Evolutionary conservation across 805 yeast genomes (phyloP), one percentile per base, ranked within the genome.

Genomic region (Saturnispora halmiae): DNA sequence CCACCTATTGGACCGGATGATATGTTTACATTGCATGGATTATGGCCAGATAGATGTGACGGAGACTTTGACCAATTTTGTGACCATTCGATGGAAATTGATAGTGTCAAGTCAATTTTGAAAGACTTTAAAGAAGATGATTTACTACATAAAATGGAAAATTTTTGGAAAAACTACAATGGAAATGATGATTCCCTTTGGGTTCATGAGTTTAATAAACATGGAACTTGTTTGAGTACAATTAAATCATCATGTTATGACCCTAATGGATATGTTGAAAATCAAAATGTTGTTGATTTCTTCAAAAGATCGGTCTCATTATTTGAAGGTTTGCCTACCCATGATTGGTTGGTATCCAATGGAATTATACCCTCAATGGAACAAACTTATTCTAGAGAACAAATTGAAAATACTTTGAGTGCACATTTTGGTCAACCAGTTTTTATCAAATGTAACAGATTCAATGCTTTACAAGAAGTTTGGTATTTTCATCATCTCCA

Each of bases 161-260:
- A 53, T 24, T 60, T 69, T 45, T 88, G 96, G 96, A 79, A 81
- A 56, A 79, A 81, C 52, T 72, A 71, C 53, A 75, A 73, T 37
- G 85, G 85, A 9, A 58, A 72, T 42, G 90, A 82, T 55, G 78
- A 74, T 43, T 56, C 69, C 5, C 64, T 88, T 38, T 88, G 97
- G 97, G 69, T 73, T 27, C 96, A 88, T 60, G 96, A 88, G 61
- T 88, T 74, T 69, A 87, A 88, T 65, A 88, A 88, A 58, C 97
- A 88, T 57, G 96, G 88, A 19, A 86, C 95, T 8, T 88, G 96
- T 62, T 78, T 87, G 70, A 74, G 79, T 36, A 86, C 96, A 1
- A 65, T 88, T 34, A 74, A 70, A 42, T 83, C 92, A 3, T 50
- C 59, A 4, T 88, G 97, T 59, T 87, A 86, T 59, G 62, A 61